A percentile compares a stretch with the other conserved stretches of the same genome.
phyloP scores from a whole-genome alignment of 2,329 filamentous ascomycete genomes.

The Coniochaeta sp. region DNA sequence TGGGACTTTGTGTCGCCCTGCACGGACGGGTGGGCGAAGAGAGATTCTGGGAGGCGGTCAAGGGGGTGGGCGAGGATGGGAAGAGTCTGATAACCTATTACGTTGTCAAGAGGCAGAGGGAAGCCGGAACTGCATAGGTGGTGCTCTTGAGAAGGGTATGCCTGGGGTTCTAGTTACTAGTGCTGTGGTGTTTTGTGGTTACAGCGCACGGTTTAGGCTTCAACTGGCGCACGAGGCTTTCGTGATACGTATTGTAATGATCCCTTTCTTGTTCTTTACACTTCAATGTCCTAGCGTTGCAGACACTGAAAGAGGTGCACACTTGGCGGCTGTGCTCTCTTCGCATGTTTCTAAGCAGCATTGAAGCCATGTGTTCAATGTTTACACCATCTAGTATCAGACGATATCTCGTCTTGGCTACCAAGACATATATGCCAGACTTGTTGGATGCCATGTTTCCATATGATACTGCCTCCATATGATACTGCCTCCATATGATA shows the following conservation, averaged over 20 bases:
- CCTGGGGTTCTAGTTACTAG: not conserved
- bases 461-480: too few species aligned
- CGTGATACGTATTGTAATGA: not conserved
- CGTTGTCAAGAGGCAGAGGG: conserved; percentile 63
- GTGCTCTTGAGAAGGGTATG: not conserved
- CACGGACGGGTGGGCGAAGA: conserved; percentile 54
- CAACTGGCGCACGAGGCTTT: not conserved
- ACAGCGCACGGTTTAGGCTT: not conserved
- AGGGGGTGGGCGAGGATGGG: conserved; percentile 55
- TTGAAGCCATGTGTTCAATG: not conserved
- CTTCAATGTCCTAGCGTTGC: not conserved
- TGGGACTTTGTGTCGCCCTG: conserved; percentile 68
- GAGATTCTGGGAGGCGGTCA: conserved; percentile 62
- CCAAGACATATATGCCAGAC: too few species aligned
- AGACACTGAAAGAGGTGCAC: not conserved
- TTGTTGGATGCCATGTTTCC: too few species aligned
- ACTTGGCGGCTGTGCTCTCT: not conserved
- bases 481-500: too few species aligned
- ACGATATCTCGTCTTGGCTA: not conserved
- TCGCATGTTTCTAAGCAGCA: not conserved
- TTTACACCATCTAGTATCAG: not conserved
- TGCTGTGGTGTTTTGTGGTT: not conserved
- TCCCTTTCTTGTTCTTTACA: not conserved
- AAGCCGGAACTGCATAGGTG: conserved; percentile 20
- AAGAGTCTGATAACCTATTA: conserved; percentile 77